Evolutionary conservation across 352 stramenopile genomes (phyloP), one percentile per base, ranked within the genome.

Genomic region (Phytopythium ostracodes): DNA sequence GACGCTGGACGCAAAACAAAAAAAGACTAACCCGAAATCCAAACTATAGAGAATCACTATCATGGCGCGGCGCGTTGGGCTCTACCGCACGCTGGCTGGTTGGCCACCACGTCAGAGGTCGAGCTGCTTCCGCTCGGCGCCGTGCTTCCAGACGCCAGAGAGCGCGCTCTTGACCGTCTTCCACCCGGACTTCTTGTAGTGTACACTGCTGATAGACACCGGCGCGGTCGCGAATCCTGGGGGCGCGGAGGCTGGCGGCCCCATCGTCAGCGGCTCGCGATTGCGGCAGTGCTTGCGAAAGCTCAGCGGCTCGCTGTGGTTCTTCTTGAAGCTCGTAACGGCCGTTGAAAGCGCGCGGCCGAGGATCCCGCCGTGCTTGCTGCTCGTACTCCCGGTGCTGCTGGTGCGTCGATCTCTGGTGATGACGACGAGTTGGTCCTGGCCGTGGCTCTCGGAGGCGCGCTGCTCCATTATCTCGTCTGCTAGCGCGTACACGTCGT

Each of bases 401-500:
- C 53, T 59, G 22, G 27, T 2, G 18, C 27, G 35, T n/a, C 35
- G 53, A 12, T 25, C 38, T 24, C n/a, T 33, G 24, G 10, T 14
- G 22, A 49, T 36, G n/a, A 42, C 36, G 33, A 17, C 35, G 11
- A 36, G 20, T 36, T 59, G 31, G 33, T 20, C 17, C 53, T 59
- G 31, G 33, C 18, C 11, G 17, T 29, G 1, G 20, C 10, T 31
- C 24, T 46, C 33, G 10, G 29, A 20, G 9, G 51, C 51, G 18
- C 18, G 35, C 35, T 47, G 35, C 53, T 59, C 53, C 53, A 59
- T 59, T 0, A 29, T 35, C 35, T 47, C 53, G 53, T 59, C 53
- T 0, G 53, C 53, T n/a, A 50, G 20, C 53, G 53, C 53, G 53
- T 50, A 59, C 53, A 59, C 53, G 53, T 59, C 53, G 33, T 59